A percentile compares a stretch with the other conserved stretches of the same genome.
These are phyloP conservation scores for Fusarium begoniae DNA, from an alignment of 2,329 filamentous ascomycete species.

Conservation along the genomic window DNA sequence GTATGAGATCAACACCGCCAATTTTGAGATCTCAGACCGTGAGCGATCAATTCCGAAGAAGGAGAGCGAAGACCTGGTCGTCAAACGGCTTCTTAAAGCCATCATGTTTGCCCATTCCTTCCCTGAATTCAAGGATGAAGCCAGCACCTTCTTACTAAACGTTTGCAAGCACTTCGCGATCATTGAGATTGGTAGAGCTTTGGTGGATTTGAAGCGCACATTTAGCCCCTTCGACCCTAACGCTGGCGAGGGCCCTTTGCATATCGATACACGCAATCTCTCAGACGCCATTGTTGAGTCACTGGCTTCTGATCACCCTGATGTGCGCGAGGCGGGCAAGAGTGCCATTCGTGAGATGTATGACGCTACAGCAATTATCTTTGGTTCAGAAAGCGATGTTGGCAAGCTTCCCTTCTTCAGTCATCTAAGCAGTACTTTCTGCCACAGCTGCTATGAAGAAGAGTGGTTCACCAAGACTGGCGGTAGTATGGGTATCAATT, in stretches of 20 bases:
- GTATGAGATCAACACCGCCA: constrained; percentile 73
- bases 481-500: constrained; percentile 88
- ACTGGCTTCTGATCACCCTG: constrained; percentile 82
- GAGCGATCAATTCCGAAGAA: constrained; percentile 89
- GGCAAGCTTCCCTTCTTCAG: constrained; percentile 85
- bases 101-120: constrained; percentile 86
- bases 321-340: constrained; percentile 85
- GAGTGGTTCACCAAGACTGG: constrained; percentile 99
- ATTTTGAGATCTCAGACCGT: constrained; percentile 79
- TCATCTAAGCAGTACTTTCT: constrained; percentile 84
- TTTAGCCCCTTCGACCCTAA: constrained; percentile 84
- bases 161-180: constrained; percentile 91
- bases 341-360: constrained; percentile 81
- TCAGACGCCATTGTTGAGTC: constrained; percentile 92
- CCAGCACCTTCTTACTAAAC: constrained; percentile 78
- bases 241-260: constrained; percentile 86
- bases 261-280: constrained; percentile 85
- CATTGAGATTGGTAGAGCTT: constrained; percentile 85
- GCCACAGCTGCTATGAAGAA: constrained; percentile 94
- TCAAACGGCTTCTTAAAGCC: constrained; percentile 90
- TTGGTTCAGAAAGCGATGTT: constrained; percentile 77
- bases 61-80: constrained; percentile 78
- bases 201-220: constrained; percentile 81
- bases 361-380: constrained; percentile 78
- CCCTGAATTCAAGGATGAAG: constrained; percentile 80